These are phyloP conservation scores for Cornus controversa DNA, from an alignment of 148 eudicot species.

Conservation along the genomic window DNA sequence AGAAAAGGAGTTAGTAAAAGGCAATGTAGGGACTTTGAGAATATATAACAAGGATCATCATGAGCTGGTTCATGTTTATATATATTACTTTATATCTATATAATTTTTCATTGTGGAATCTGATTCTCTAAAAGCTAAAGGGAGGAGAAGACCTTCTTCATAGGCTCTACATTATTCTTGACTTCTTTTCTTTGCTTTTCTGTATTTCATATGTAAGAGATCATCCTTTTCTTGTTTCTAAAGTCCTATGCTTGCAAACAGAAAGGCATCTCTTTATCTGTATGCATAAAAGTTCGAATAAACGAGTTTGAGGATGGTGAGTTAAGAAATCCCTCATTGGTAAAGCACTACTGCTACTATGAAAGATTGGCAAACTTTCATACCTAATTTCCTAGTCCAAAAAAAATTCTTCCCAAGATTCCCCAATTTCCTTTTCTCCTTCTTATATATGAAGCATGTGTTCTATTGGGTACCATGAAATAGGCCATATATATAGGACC, in stretches of 20 bases:
- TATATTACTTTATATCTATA: not conserved
- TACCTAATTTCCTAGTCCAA: too few relatives aligned
- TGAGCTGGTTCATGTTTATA: not conserved
- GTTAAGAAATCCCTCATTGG: too few relatives aligned
- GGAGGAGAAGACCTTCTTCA: not conserved
- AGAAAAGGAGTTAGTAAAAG: not conserved
- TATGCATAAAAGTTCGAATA: too few relatives aligned
- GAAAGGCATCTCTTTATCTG: not conserved
- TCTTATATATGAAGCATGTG: too few relatives aligned
- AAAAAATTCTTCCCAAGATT: too few relatives aligned
- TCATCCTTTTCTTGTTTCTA: conserved; percentile 12
- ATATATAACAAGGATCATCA: not conserved
- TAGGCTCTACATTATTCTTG: conserved; percentile 1
- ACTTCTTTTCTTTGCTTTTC: conserved; percentile 8
- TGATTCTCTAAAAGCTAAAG: not conserved
- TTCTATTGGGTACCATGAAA: too few relatives aligned
- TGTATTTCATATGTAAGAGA: not conserved
- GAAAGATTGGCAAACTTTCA: too few relatives aligned
- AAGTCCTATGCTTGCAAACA: not conserved
- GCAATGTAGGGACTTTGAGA: not conserved
- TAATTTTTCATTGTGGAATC: not conserved
- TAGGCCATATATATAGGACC: too few relatives aligned
- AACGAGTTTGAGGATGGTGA: too few relatives aligned
- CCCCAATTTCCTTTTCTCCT: too few relatives aligned
- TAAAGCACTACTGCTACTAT: too few relatives aligned